Conservation (phyloP, 1,139 yeast species). For the Pichia sp. region DNA sequence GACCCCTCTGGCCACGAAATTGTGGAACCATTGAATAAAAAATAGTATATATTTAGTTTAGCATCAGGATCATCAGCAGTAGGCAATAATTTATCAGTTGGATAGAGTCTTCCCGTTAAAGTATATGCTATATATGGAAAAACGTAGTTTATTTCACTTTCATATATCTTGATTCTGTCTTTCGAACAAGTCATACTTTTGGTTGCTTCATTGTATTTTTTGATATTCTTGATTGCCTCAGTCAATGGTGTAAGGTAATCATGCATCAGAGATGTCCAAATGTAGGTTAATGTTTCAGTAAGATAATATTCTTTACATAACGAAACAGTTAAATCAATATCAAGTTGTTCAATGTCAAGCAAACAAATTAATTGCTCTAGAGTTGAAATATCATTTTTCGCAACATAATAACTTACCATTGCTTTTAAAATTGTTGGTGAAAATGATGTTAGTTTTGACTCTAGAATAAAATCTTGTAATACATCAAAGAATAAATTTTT, state of each 20-base stretch:
- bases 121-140: constrained; percentile 60
- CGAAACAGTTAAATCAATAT: constrained; percentile 61
- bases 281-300: constrained; percentile 54
- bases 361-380: constrained; percentile 63
- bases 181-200: background rate
- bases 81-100: constrained; percentile 50
- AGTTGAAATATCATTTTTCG: constrained; percentile 36
- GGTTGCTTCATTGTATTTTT: constrained; percentile 17
- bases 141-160: constrained; percentile 32
- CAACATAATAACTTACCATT: constrained; percentile 47
- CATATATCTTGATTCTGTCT: constrained; percentile 5
- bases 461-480: constrained; percentile 46
- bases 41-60: constrained; percentile 42
- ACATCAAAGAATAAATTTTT: constrained; percentile 40
- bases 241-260: constrained; percentile 66
- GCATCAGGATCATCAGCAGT: constrained; percentile 31
- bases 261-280: constrained; percentile 58
- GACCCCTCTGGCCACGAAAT: constrained; percentile 41
- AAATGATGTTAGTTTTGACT: constrained; percentile 39
- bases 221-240: constrained; percentile 44
- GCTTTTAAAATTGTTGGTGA: constrained; percentile 59
- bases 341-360: constrained; percentile 59
- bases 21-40: constrained; percentile 49
- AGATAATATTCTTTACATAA: constrained; percentile 51
- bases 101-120: constrained; percentile 74